Percentiles rank a stretch among this genome's conserved stretches.
phyloP scores from a whole-genome alignment of 148 eudicot species.

The Arctostaphylos glauca region DNA sequence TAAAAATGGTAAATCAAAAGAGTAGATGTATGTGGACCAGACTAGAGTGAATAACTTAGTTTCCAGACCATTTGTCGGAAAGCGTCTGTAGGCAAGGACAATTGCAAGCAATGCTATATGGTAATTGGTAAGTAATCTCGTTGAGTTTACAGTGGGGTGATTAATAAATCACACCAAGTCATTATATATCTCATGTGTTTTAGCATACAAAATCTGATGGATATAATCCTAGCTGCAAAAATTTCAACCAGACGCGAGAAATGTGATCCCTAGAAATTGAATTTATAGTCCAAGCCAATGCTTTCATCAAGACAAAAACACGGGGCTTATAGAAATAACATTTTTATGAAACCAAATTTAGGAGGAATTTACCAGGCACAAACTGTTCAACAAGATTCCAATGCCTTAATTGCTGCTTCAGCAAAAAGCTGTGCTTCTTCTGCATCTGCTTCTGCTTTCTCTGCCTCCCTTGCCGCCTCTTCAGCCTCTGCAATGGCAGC shows the following conservation, averaged over 20 bases:
- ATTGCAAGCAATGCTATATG: not conserved
- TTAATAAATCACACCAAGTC: no score
- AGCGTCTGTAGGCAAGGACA: no score
- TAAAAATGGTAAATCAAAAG: no score
- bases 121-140: not conserved
- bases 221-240: not conserved
- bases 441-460: constrained; percentile 78
- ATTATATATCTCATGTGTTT: no score
- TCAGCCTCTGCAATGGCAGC: constrained; percentile 89
- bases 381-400: constrained; percentile 35
- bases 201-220: not conserved
- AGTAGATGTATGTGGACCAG: no score
- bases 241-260: not conserved
- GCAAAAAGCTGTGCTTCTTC: constrained; percentile 64
- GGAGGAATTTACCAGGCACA: constrained; percentile 40
- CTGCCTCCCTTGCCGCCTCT: constrained; percentile 77
- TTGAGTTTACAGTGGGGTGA: not conserved
- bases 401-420: constrained; percentile 56
- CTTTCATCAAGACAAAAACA: not conserved
- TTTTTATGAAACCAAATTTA: not conserved
- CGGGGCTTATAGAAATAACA: not conserved
- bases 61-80: no score
- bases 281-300: not conserved
- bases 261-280: not conserved
- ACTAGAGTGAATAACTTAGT: no score